Base-by-base conservation (phyloP, 2,329 filamentous ascomycete genomes). In the Cladosporium austrohemisphaericum region DNA sequence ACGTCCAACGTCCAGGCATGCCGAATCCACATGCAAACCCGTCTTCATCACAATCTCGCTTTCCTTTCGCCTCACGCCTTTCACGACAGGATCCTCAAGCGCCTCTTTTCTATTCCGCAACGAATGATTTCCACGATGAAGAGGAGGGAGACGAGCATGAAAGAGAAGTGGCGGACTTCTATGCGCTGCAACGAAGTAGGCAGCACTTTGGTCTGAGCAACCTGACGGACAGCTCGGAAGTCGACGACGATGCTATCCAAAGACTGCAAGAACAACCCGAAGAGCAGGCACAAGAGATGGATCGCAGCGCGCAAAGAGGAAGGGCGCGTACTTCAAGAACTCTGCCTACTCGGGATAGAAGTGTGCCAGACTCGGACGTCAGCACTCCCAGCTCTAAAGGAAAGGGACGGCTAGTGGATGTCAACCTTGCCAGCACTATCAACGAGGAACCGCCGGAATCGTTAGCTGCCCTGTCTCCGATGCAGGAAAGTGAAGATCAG, bases 101-200 rank as follows among this genome's bases (percentile, higher is more conserved):
- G 8, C 93, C 93, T 49, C 76, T 98, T n/a, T 97, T 98, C 68
- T 90, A 93, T 69, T 95, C 89, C 63, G 84, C 88, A 4, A 81
- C 90, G 13, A 90, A 95, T 66, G 89, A 94, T 63, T 93, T 94
- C 56, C 83, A 86, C 54, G 91, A 96, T 68, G 88, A 94, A 63
- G 91, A 96, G 55, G 92, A 97, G 54, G 91, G 93, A 65, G 86
- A 88, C 60, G 90, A 95, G 68, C 84, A 88, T 60, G 88, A 94
- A 60, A 77, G 90, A 47, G 92, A 97, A 64, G 88, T 92, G 26
- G 90, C 90, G n/a, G 93, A 97, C 69, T 84, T 93, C 57, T 94
- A 91, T 69, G 92, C 92, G 5, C 74, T 98, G 50, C 91, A 97
- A 68, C 80, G 86, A 59, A 97, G 92, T 57, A 81, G 93, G 58